Evolutionary conservation across 1,284 basidiomycete species (phyloP).

Genomic region (Trichosporon asahii): DNA sequence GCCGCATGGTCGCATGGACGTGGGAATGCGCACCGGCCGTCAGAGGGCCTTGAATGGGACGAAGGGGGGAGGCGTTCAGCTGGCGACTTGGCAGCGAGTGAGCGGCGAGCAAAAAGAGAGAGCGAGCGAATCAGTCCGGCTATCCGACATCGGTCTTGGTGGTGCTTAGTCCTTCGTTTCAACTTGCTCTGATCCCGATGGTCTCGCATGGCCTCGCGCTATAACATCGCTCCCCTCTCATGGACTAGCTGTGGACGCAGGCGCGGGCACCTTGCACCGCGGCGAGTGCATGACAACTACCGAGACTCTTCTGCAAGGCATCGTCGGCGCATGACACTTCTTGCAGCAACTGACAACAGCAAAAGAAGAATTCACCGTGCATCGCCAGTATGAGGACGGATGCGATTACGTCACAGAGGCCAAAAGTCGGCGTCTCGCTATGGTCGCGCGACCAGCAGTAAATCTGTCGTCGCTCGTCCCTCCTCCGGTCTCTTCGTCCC

Average conservation of each 20-base stretch:
- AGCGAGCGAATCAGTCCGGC: not conserved
- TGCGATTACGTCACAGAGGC: not conserved
- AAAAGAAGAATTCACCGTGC: not conserved
- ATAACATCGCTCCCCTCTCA: not conserved
- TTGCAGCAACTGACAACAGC: not conserved
- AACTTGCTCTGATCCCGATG: not conserved
- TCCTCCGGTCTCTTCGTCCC: not conserved
- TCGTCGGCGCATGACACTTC: not conserved
- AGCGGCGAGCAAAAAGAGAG: not conserved
- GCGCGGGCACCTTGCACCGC: not conserved
- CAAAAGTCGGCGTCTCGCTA: not conserved
- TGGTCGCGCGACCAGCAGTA: not conserved
- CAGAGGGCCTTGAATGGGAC: not conserved
- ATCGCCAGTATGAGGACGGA: not conserved
- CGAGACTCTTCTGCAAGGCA: not conserved
- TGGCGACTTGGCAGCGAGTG: not conserved
- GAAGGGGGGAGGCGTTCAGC: no score
- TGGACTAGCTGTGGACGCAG: not conserved
- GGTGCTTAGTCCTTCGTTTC: not conserved
- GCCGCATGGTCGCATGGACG: not conserved
- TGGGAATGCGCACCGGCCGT: not conserved
- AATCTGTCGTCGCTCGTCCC: not conserved
- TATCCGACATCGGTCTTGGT: conserved; percentile 1
- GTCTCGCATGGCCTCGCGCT: no score
- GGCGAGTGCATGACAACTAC: not conserved